phyloP scores from a whole-genome alignment of 2,329 filamentous ascomycete genomes.

The Fusarium sp. region DNA sequence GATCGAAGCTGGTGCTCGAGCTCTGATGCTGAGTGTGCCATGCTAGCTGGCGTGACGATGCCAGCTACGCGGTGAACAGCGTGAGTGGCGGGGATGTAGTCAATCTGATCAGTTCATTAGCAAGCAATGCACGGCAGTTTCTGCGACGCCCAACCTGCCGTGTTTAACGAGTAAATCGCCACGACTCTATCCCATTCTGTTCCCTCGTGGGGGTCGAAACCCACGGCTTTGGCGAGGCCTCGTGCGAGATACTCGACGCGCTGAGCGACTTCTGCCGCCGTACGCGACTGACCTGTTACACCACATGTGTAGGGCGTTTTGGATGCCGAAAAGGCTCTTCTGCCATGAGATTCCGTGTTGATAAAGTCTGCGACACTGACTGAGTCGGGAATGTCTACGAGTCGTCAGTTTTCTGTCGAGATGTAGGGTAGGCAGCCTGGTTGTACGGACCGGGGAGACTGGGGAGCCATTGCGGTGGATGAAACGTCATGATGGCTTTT shows the following conservation, averaged over 20 bases:
- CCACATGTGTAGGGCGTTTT: slow-evolving; percentile 80
- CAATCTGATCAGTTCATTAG: slow-evolving; percentile 60
- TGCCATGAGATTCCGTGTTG: slow-evolving; percentile 57
- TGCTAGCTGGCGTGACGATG: slow-evolving; percentile 77
- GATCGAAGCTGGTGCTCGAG: slow-evolving; percentile 76
- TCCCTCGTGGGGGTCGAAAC: slow-evolving; percentile 73
- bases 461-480: slow-evolving; percentile 22
- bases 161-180: slow-evolving; percentile 79
- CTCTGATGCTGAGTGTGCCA: slow-evolving; percentile 74
- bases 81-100: slow-evolving; percentile 79
- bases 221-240: slow-evolving; percentile 70
- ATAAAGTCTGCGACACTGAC: slow-evolving; percentile 78
- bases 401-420: not conserved
- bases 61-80: slow-evolving; percentile 77
- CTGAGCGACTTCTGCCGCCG: slow-evolving; percentile 67
- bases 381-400: slow-evolving; percentile 22
- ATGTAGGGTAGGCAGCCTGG: not conserved
- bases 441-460: slow-evolving; percentile 14
- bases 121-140: fast-evolving
- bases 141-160: slow-evolving; percentile 57
- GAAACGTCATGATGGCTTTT: slow-evolving; percentile 15
- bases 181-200: slow-evolving; percentile 84
- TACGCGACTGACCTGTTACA: slow-evolving; percentile 72
- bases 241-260: slow-evolving; percentile 75
- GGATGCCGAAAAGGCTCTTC: slow-evolving; percentile 69